These are phyloP conservation scores for Dothidotthia symphoricarpi DNA, from an alignment of 2,329 filamentous ascomycete species.

Conservation along the genomic window DNA sequence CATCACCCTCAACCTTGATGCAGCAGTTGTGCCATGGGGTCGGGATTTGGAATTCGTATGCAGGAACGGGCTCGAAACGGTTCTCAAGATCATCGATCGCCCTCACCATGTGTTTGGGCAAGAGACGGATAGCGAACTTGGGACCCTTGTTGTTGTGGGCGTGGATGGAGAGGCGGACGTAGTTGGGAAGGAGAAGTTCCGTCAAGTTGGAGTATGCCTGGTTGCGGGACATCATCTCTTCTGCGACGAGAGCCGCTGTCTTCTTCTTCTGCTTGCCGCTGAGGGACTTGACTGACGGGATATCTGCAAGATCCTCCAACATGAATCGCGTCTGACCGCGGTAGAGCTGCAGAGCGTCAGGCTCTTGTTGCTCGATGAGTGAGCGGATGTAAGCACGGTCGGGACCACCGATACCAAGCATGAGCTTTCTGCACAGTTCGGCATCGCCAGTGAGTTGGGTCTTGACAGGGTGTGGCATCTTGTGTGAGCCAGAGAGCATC, in stretches of 20 bases:
- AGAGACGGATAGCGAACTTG: slow-evolving; percentile 46
- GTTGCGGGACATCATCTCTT: slow-evolving; percentile 45
- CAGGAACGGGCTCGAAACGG: slow-evolving; percentile 22
- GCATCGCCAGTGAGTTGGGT: slow-evolving; percentile 29
- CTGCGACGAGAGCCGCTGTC: slow-evolving; percentile 33
- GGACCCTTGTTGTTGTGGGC: slow-evolving; percentile 46
- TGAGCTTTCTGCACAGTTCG: slow-evolving; percentile 32
- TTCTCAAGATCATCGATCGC: slow-evolving; percentile 37
- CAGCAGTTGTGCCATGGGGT: slow-evolving; percentile 49
- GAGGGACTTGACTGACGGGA: slow-evolving; percentile 22
- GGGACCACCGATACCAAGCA: slow-evolving; percentile 27
- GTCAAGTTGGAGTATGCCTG: slow-evolving; percentile 51
- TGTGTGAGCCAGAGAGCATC: slow-evolving; percentile 16
- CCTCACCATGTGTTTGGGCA: slow-evolving; percentile 34
- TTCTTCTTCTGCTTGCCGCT: slow-evolving; percentile 39
- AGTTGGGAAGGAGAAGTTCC: slow-evolving; percentile 48
- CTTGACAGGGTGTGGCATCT: slow-evolving; percentile 32
- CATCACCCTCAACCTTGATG: slow-evolving; percentile 35
- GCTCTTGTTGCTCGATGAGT: slow-evolving; percentile 30
- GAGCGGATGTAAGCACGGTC: slow-evolving; percentile 27
- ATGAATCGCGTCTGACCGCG: slow-evolving; percentile 41
- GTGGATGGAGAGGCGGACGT: slow-evolving; percentile 51
- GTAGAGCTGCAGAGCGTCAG: slow-evolving; percentile 33
- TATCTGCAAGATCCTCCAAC: slow-evolving; percentile 37
- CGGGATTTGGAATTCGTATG: slow-evolving; percentile 39